These are phyloP conservation scores for Lepraria neglecta DNA, from an alignment of 495 filamentous ascomycete species.

Conservation along the genomic window DNA sequence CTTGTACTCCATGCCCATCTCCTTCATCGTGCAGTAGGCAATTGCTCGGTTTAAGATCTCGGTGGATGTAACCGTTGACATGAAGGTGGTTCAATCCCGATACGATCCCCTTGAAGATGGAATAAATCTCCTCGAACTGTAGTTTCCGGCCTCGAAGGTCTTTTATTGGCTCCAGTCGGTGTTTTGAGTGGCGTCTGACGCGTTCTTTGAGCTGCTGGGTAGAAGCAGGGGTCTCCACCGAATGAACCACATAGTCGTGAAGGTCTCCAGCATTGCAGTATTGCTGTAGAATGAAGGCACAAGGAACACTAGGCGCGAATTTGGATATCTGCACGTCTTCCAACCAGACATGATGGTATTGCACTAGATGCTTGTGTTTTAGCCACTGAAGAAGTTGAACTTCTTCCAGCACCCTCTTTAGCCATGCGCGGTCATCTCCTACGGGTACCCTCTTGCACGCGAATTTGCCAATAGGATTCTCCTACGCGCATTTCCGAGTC, in stretches of 20 bases:
- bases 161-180: slow-evolving; percentile 45
- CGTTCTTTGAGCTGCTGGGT: slow-evolving; percentile 83
- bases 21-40: slow-evolving; percentile 79
- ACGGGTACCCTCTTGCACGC: slow-evolving; percentile 97
- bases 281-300: slow-evolving; percentile 94
- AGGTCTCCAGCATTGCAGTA: slow-evolving; percentile 96
- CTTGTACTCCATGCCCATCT: slow-evolving; percentile 57
- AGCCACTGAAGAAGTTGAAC: slow-evolving; percentile 87
- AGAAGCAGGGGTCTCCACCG: slow-evolving; percentile 50
- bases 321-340: slow-evolving; percentile 76
- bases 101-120: slow-evolving; percentile 92
- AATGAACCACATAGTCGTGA: slow-evolving; percentile 72
- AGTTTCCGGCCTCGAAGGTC: slow-evolving; percentile 54
- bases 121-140: slow-evolving; percentile 86
- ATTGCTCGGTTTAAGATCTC: slow-evolving; percentile 93
- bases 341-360: slow-evolving; percentile 94
- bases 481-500: slow-evolving; percentile 36
- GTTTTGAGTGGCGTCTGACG: slow-evolving; percentile 68
- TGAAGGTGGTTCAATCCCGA: slow-evolving; percentile 88
- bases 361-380: slow-evolving; percentile 91
- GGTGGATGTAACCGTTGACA: slow-evolving; percentile 88
- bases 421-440: slow-evolving; percentile 89
- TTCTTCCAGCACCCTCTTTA: slow-evolving; percentile 88
- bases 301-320: slow-evolving; percentile 88
- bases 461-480: slow-evolving; percentile 63